Evolutionary conservation across 306 rosid genomes (phyloP), one percentile per base, ranked within the genome.

Genomic region (Vigna hirtella): DNA sequence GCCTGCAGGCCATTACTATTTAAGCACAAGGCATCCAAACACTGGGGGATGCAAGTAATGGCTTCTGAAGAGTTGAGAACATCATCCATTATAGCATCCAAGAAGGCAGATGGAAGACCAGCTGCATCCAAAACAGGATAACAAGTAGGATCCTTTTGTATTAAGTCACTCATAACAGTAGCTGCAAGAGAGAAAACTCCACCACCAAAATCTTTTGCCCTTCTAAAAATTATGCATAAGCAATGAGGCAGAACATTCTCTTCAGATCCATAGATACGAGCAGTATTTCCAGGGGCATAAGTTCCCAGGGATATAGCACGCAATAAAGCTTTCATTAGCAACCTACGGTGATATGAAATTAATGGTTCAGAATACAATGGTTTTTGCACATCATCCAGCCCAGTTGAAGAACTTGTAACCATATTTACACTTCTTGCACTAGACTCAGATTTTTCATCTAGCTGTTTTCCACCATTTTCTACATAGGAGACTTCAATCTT

Each of bases 71-170:
- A 96, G 83, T 90, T 90, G 72, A 96, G 89, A 84, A 91, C 97
- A 40, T 90, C 97, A 72, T 87, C 98, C 96, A 93, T 85, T 88
- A 96, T 87, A 87, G 98, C 95, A 84, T 93, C 96, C 87, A 96
- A 84, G 82, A 96, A 96, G 71, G 99, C 89, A 72, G 96, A 85
- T 48, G 98, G 97, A 77, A 96, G 97, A 77, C 99, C 98, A 74
- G 96, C 90, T 55, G 91, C 93, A 83, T 96, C 93, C 71, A 96
- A 83, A 68, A 89, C 85, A 17, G 98, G 91, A 85, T 87, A 96
- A 82, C 99, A 96, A 38, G 99, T 96, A 66, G 98, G 99, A 78
- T 96, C 99, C 82, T 93, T 93, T 86, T 96, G 99, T 70, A 96
- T 93, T 73, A 96, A 77, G 82, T 96, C 99, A 80, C 98, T 96